phyloP scores from a whole-genome alignment of 2,329 filamentous ascomycete genomes.

The Fusarium pseudograminearum region DNA sequence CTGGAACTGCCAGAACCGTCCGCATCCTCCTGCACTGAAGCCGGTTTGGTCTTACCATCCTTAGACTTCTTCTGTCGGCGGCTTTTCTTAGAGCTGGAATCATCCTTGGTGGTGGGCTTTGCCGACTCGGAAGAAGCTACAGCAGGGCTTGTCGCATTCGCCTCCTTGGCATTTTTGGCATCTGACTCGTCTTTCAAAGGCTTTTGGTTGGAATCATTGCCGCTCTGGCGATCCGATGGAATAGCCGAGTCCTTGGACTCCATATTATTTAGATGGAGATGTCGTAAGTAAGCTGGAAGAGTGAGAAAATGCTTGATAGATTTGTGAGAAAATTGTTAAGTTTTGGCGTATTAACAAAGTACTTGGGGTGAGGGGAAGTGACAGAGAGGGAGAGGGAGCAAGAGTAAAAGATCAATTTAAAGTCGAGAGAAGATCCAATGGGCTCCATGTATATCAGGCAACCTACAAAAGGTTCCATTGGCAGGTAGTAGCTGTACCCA shows the following conservation, averaged over 20 bases:
- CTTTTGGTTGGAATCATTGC: slow-evolving; percentile 32
- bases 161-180: slow-evolving; percentile 21
- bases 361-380: neutral
- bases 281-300: neutral
- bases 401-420: neutral
- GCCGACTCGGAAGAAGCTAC: slow-evolving; percentile 16
- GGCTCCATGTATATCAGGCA: neutral
- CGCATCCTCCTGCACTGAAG: slow-evolving; percentile 17
- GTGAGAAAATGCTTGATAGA: neutral
- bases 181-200: slow-evolving; percentile 31
- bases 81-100: slow-evolving; percentile 31
- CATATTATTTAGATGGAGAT: slow-evolving; percentile 24
- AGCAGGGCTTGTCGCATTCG: slow-evolving; percentile 17
- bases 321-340: neutral
- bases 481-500: neutral
- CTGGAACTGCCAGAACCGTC: slow-evolving; percentile 28
- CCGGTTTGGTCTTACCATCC: slow-evolving; percentile 7
- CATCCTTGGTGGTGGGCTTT: slow-evolving; percentile 21
- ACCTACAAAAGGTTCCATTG: neutral
- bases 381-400: neutral
- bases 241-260: slow-evolving; percentile 32
- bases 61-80: slow-evolving; percentile 28
- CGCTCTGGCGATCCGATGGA: slow-evolving; percentile 37
- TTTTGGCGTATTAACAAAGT: neutral
- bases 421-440: neutral